These are phyloP conservation scores for Penicillium sp. DNA, from an alignment of 2,329 filamentous ascomycete species.

Conservation along the genomic window DNA sequence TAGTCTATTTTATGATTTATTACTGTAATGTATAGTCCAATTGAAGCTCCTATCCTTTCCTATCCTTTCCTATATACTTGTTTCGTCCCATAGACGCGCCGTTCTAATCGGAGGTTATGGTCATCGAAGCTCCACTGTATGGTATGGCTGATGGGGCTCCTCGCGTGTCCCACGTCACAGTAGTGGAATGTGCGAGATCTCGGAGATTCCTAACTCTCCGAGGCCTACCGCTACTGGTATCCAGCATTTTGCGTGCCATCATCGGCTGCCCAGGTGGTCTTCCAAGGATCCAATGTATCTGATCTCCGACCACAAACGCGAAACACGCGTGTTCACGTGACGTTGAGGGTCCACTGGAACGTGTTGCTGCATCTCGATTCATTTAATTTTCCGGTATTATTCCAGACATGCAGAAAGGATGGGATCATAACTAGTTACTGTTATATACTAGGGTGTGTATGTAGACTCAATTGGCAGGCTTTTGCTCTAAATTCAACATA, in stretches of 20 bases:
- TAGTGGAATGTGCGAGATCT: slow-evolving; percentile 14
- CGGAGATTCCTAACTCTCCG: slow-evolving; percentile 2
- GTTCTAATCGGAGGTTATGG: slow-evolving; percentile 9
- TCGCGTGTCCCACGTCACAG: slow-evolving; percentile 20
- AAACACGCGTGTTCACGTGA: slow-evolving; percentile 19
- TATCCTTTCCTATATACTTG: background rate
- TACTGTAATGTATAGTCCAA: background rate
- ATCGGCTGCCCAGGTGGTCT: background rate
- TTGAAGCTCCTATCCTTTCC: background rate
- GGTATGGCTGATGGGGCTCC: slow-evolving; percentile 12
- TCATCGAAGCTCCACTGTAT: slow-evolving; percentile 16
- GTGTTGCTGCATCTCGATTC: background rate
- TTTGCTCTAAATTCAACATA: background rate
- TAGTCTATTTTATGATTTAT: background rate
- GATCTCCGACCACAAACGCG: slow-evolving; percentile 10
- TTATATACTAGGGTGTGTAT: background rate
- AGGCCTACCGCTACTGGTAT: slow-evolving; percentile 3
- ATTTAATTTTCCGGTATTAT: background rate
- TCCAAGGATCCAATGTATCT: background rate
- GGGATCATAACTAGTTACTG: background rate
- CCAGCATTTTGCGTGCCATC: slow-evolving; percentile 6
- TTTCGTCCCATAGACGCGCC: background rate
- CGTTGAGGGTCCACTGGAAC: background rate
- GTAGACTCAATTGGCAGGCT: background rate
- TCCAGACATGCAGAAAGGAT: no score